Conservation (phyloP, 441 rosid species). For the Syzygium malaccense region DNA sequence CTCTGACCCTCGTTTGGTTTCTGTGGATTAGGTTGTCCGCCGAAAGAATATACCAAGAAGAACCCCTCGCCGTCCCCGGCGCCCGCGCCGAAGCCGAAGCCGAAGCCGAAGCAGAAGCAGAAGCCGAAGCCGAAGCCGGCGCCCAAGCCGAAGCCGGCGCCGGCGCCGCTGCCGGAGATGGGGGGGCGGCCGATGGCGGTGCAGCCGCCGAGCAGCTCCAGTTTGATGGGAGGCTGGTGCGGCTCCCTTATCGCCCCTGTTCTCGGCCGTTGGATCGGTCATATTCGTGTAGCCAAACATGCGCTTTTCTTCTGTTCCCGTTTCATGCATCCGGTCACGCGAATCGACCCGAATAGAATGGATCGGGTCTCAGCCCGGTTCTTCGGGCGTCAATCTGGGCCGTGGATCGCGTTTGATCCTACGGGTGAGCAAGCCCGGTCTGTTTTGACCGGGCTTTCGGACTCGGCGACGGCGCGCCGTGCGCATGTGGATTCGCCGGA, state of each 20-base stretch:
- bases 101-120: no score
- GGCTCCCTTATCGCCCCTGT: neutral
- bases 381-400: neutral
- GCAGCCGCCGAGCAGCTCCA: neutral
- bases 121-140: no score
- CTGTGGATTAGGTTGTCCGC: conserved; percentile 55
- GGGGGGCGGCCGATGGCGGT: no score
- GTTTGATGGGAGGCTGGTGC: neutral
- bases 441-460: neutral
- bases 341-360: neutral
- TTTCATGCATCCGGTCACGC: neutral
- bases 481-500: neutral
- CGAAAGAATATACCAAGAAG: conserved; percentile 67
- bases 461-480: no score
- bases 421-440: neutral
- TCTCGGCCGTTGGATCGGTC: no score
- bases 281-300: no score
- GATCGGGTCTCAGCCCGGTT: neutral
- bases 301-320: neutral
- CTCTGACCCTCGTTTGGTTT: neutral
- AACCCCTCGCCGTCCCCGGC: conserved; percentile 42
- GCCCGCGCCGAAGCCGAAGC: no score
- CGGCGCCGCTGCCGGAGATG: no score
- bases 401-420: neutral
- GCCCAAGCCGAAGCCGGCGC: no score